Evolutionary conservation across 202 grass and related monocot genomes (phyloP).

Genomic region (Digitaria exilis): DNA sequence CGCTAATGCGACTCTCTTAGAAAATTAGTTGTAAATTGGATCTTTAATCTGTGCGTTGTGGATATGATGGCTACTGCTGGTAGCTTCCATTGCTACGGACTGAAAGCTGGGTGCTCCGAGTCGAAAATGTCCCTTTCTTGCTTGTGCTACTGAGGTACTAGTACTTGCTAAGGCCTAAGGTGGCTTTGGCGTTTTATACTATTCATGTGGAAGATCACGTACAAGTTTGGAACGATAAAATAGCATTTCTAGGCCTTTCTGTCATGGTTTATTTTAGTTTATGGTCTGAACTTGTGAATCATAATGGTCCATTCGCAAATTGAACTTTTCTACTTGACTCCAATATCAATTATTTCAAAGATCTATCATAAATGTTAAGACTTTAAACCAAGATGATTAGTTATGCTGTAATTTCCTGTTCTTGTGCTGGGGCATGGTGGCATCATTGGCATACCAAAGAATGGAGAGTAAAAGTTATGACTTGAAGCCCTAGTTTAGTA

Average conservation of each 20-base stretch:
- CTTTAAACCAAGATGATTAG: neutral
- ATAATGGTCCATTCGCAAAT: neutral
- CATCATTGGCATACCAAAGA: neutral
- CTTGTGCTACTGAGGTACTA: neutral
- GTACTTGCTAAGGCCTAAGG: too few relatives aligned
- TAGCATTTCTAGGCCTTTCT: neutral
- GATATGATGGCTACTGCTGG: neutral
- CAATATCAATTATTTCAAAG: neutral
- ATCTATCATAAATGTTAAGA: neutral
- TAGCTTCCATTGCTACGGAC: slow-evolving; percentile 4
- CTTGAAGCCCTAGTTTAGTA: neutral
- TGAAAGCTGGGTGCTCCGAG: slow-evolving; percentile 11
- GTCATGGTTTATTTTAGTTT: too few relatives aligned
- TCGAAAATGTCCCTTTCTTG: neutral
- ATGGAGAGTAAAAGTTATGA: neutral
- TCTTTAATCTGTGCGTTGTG: neutral
- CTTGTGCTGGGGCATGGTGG: neutral
- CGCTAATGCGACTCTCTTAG: neutral
- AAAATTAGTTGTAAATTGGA: neutral
- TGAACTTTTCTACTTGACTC: neutral
- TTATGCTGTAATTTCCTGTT: neutral
- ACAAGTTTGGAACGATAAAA: neutral
- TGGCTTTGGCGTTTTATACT: neutral
- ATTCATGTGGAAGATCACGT: neutral
- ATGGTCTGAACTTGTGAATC: neutral